phyloP scores from a whole-genome alignment of 495 filamentous ascomycete genomes.

The Tirmania nivea region DNA sequence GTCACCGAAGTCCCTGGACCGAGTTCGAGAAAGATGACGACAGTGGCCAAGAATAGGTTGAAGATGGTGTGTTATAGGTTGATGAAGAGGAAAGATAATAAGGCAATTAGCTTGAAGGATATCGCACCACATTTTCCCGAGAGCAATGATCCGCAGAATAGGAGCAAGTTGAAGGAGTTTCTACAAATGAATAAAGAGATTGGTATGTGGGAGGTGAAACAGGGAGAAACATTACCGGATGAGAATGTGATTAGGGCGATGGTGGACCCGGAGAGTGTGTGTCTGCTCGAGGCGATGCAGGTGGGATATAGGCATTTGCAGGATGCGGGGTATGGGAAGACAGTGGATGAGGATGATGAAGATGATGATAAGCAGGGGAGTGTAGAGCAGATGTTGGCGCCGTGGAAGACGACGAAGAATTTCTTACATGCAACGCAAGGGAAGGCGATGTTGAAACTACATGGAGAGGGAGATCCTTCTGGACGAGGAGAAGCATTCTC shows the following conservation, averaged over 20 bases:
- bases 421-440: conserved; percentile 83
- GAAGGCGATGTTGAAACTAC: conserved; percentile 90
- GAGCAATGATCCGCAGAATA: conserved; percentile 79
- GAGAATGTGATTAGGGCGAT: conserved; percentile 54
- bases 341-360: conserved; percentile 49
- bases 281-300: conserved; percentile 88
- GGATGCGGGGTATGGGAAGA: conserved; percentile 56
- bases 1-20: conserved; percentile 79
- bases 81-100: conserved; percentile 46
- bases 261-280: conserved; percentile 90
- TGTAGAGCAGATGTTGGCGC: conserved; percentile 73
- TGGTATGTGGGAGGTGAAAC: conserved; percentile 59
- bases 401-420: conserved; percentile 86
- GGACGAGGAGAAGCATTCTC: conserved; percentile 83
- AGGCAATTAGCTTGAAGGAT: conserved; percentile 47
- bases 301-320: conserved; percentile 66
- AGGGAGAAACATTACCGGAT: conserved; percentile 50
- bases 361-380: conserved; percentile 34
- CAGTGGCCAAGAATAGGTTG: conserved; percentile 78
- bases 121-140: conserved; percentile 77
- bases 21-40: conserved; percentile 84
- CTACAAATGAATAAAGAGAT: conserved; percentile 64
- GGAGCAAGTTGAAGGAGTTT: conserved; percentile 93
- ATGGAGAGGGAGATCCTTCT: conserved; percentile 89
- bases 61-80: conserved; percentile 86